A percentile compares a stretch with the other conserved stretches of the same genome.
phyloP scores from a whole-genome alignment of 129 eudicot species.

The Tagetes patula region DNA sequence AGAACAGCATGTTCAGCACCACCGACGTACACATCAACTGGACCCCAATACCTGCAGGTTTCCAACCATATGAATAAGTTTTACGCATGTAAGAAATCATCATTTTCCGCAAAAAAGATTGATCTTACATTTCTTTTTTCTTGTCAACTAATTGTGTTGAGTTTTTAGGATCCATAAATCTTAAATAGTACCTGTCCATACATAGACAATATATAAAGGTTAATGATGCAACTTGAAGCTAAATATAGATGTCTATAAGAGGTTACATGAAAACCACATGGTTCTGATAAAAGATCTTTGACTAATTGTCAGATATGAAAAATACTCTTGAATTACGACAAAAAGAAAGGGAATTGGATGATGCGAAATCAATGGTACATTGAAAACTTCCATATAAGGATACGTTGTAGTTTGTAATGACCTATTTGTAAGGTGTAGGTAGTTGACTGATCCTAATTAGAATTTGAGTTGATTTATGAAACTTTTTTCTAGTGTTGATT shows the following conservation, averaged over 20 bases:
- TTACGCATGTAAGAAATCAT: background rate
- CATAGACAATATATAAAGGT: constrained; percentile 20
- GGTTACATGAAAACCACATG: constrained; percentile 11
- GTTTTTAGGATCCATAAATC: constrained; percentile 97
- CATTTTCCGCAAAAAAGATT: background rate
- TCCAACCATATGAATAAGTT: background rate
- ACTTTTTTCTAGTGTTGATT: background rate
- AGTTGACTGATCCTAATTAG: constrained; percentile 11
- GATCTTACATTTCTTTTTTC: constrained; percentile 75
- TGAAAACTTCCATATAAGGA: background rate
- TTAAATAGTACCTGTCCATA: constrained; percentile 80
- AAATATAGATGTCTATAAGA: background rate
- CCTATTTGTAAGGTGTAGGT: background rate
- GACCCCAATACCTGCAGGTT: constrained; percentile 82
- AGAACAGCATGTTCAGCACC: constrained; percentile 99
- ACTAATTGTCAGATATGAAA: background rate
- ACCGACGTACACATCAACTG: constrained; percentile 95
- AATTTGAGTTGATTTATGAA: constrained; percentile 13
- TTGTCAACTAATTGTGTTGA: constrained; percentile 75
- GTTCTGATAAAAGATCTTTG: background rate
- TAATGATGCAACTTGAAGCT: constrained; percentile 14
- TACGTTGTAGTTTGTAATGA: background rate
- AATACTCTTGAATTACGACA: constrained; percentile 1
- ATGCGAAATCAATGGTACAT: background rate
- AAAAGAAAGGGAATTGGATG: background rate